phyloP scores from a whole-genome alignment of 192 early-diverging fungal genomes.

The Entophlyctis helioformis region DNA sequence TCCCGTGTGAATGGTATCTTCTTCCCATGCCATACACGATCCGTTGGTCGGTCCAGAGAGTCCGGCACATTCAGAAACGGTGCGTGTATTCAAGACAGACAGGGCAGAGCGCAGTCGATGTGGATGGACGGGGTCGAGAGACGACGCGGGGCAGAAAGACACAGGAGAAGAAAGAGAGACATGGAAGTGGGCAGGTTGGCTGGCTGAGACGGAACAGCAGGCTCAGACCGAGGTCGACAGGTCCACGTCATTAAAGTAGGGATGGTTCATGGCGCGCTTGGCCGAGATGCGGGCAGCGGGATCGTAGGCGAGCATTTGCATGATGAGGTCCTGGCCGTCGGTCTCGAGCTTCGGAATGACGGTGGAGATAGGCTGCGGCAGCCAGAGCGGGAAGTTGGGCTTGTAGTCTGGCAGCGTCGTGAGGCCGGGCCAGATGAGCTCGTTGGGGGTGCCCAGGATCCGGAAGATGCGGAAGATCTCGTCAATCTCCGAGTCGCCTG shows the following conservation, averaged over 20 bases:
- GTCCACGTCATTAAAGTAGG: constrained; percentile 52
- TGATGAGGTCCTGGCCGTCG: constrained; percentile 61
- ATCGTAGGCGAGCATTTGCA: constrained; percentile 61
- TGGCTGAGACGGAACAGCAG: too few relatives aligned
- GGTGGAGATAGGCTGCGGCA: constrained; percentile 26
- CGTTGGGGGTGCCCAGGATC: constrained; percentile 70
- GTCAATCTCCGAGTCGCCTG: constrained; percentile 81
- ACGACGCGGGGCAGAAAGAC: too few relatives aligned
- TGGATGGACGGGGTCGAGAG: too few relatives aligned
- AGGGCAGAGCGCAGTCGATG: too few relatives aligned
- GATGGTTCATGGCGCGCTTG: constrained; percentile 65
- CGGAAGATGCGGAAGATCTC: constrained; percentile 87
- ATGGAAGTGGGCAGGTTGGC: too few relatives aligned
- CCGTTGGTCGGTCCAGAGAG: too few relatives aligned
- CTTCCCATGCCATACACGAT: too few relatives aligned
- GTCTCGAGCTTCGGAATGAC: constrained; percentile 40
- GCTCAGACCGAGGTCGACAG: too few relatives aligned
- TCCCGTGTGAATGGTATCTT: too few relatives aligned
- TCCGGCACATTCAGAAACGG: too few relatives aligned
- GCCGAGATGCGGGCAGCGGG: constrained; percentile 73
- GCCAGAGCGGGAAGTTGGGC: constrained; percentile 63
- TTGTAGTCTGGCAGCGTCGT: constrained; percentile 73
- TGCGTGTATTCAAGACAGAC: too few relatives aligned
- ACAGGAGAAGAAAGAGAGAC: too few relatives aligned
- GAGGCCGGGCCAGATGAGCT: constrained; percentile 66